phyloP scores from a whole-genome alignment of 1,139 yeast genomes.

The Kurtzmaniella quercitrusa region DNA sequence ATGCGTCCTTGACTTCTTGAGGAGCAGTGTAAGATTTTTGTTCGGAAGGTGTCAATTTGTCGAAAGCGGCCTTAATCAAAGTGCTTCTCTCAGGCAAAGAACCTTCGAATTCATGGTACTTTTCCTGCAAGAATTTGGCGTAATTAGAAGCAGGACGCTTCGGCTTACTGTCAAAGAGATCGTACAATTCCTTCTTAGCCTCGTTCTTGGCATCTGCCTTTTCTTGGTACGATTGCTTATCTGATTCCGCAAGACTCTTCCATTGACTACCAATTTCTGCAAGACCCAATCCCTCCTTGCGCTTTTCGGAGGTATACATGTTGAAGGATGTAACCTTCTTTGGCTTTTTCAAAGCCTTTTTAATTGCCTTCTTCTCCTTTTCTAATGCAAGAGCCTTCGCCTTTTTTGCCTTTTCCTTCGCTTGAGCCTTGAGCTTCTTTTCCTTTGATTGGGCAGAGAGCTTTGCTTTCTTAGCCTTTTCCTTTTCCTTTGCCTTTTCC shows the following conservation, averaged over 20 bases:
- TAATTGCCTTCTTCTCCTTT: constrained; percentile 17
- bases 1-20: constrained; percentile 17
- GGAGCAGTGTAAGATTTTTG: constrained; percentile 25
- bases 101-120: constrained; percentile 18
- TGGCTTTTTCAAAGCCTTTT: constrained; percentile 25
- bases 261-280: constrained; percentile 21
- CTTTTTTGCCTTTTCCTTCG: constrained; percentile 4
- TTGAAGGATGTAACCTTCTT: constrained; percentile 27
- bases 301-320: constrained; percentile 21
- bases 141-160: constrained; percentile 28
- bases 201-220: constrained; percentile 28
- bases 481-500: constrained; percentile 13
- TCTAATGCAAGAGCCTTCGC: constrained; percentile 10
- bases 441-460: constrained; percentile 9
- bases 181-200: constrained; percentile 19
- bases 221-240: constrained; percentile 21
- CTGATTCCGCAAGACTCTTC: constrained; percentile 22
- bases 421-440: constrained; percentile 2
- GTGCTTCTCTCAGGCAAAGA: constrained; percentile 20
- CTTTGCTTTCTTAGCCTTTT: constrained; percentile 13
- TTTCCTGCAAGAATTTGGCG: constrained; percentile 28
- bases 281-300: constrained; percentile 10
- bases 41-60: constrained; percentile 23
- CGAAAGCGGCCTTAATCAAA: constrained; percentile 19
- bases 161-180: constrained; percentile 27